These are phyloP conservation scores for Rhododendron simsii DNA, from an alignment of 148 eudicot genomes.

Conservation along the genomic window DNA sequence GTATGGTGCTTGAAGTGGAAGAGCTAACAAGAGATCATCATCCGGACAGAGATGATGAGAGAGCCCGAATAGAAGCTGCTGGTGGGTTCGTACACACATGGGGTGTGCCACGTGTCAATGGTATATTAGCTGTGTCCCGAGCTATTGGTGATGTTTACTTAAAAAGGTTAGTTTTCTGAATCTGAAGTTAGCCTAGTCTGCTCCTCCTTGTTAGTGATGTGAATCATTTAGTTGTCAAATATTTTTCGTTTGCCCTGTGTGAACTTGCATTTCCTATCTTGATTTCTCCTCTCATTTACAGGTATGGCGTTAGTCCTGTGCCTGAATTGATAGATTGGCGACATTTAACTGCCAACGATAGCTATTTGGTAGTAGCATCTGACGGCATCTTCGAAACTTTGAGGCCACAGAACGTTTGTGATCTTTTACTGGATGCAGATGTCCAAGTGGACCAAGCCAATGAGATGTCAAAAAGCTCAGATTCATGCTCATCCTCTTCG, in stretches of 20 bases:
- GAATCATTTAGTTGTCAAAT: not conserved
- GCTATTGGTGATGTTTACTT: slow-evolving; percentile 29
- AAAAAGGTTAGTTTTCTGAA: not conserved
- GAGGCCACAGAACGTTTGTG: slow-evolving; percentile 39
- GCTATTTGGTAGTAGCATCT: slow-evolving; percentile 43
- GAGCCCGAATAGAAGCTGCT: slow-evolving; percentile 45
- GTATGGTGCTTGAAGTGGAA: not conserved
- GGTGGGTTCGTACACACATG: slow-evolving; percentile 39
- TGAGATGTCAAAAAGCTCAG: not conserved
- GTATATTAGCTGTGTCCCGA: slow-evolving; percentile 28
- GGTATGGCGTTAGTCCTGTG: slow-evolving; percentile 36
- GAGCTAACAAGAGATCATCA: slow-evolving; percentile 60
- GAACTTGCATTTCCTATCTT: not conserved
- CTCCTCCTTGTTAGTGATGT: not conserved
- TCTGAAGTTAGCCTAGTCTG: not conserved
- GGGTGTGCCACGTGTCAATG: slow-evolving; percentile 27
- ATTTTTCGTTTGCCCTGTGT: not conserved
- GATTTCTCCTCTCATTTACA: not conserved
- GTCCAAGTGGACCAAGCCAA: not conserved
- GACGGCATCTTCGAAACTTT: slow-evolving; percentile 54
- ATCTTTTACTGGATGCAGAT: slow-evolving; percentile 13
- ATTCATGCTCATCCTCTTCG: not conserved
- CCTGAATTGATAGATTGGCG: slow-evolving; percentile 50
- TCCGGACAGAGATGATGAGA: slow-evolving; percentile 51
- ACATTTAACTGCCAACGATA: slow-evolving; percentile 25